These are phyloP conservation scores for Graphilbum ipis-grandicollis DNA, from an alignment of 2,329 filamentous ascomycete species.

Conservation along the genomic window DNA sequence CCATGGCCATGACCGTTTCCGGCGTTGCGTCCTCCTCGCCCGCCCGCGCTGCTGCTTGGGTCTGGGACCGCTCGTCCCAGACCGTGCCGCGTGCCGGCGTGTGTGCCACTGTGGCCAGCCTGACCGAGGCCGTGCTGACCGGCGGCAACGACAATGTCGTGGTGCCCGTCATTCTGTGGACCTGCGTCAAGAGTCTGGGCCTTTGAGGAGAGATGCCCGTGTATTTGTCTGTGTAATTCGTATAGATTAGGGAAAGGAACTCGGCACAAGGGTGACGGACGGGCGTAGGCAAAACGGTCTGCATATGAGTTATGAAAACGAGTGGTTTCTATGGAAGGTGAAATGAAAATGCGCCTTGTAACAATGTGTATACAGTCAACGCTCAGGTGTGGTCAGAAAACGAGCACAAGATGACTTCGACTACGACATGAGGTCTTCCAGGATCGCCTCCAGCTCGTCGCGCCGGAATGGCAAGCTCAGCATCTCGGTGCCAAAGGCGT, in stretches of 20 bases:
- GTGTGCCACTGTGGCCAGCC: constrained; percentile 65
- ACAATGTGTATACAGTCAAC: too few relatives aligned
- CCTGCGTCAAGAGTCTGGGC: constrained; percentile 65
- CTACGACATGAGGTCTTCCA: constrained; percentile 55
- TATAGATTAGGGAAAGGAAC: too few relatives aligned
- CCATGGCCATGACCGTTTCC: background rate
- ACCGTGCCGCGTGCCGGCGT: constrained; percentile 53
- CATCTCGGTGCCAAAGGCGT: constrained; percentile 69
- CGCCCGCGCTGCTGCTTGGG: constrained; percentile 4
- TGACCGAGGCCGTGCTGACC: constrained; percentile 88
- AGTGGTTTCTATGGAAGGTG: too few relatives aligned
- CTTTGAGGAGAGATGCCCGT: constrained; percentile 26
- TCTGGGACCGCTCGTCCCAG: constrained; percentile 11
- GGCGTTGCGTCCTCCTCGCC: background rate
- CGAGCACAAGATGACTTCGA: too few relatives aligned
- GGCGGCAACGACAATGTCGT: constrained; percentile 98
- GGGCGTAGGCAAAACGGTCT: too few relatives aligned
- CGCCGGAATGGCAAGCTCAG: constrained; percentile 71
- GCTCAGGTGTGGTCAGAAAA: too few relatives aligned
- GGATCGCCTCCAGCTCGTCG: constrained; percentile 74
- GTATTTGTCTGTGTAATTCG: too few relatives aligned
- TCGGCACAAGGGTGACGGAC: too few relatives aligned
- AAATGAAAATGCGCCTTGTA: too few relatives aligned
- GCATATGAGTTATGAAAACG: too few relatives aligned
- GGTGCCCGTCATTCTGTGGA: constrained; percentile 84